Percentiles rank a stretch among this genome's conserved stretches.
These are phyloP conservation scores for Trichopus zeylanicus DNA, from an alignment of 116 monocot species.

Conservation along the genomic window DNA sequence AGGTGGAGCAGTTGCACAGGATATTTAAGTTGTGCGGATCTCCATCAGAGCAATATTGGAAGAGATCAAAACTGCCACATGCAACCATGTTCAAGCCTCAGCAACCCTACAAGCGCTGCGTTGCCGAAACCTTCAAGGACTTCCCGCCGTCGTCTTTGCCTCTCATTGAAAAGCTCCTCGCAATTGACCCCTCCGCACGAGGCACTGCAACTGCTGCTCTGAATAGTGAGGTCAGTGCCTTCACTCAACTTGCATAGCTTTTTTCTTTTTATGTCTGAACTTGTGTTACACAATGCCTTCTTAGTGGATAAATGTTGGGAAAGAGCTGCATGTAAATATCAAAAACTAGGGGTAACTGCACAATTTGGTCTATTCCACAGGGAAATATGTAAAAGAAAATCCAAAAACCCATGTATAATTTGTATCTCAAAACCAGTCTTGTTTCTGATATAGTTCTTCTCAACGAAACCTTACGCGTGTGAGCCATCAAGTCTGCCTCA, in stretches of 20 bases:
- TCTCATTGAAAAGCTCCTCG: conserved; percentile 63
- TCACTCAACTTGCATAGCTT: neutral
- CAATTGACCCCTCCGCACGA: conserved; percentile 57
- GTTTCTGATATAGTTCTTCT: conserved; percentile 55
- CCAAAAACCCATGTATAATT: neutral
- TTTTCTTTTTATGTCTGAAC: neutral
- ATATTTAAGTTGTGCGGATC: conserved; percentile 95
- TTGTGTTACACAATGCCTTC: neutral
- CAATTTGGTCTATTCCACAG: no score
- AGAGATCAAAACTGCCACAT: conserved; percentile 61
- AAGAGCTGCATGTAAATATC: no score
- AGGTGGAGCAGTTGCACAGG: conserved; percentile 91
- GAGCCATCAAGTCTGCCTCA: conserved; percentile 65
- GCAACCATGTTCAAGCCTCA: conserved; percentile 59
- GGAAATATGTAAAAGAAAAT: neutral
- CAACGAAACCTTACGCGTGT: conserved; percentile 55
- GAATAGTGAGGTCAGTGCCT: conserved; percentile 44
- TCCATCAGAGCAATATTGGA: conserved; percentile 70
- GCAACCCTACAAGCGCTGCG: conserved; percentile 43
- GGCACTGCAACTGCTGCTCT: conserved; percentile 68
- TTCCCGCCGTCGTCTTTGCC: conserved; percentile 50
- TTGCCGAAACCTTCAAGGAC: conserved; percentile 61
- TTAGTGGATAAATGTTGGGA: neutral
- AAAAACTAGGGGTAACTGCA: no score
- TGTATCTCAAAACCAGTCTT: neutral